A percentile compares a stretch with the other conserved stretches of the same genome.
phyloP scores from a whole-genome alignment of 805 yeast genomes.

The Candida pseudoglaebosa region DNA sequence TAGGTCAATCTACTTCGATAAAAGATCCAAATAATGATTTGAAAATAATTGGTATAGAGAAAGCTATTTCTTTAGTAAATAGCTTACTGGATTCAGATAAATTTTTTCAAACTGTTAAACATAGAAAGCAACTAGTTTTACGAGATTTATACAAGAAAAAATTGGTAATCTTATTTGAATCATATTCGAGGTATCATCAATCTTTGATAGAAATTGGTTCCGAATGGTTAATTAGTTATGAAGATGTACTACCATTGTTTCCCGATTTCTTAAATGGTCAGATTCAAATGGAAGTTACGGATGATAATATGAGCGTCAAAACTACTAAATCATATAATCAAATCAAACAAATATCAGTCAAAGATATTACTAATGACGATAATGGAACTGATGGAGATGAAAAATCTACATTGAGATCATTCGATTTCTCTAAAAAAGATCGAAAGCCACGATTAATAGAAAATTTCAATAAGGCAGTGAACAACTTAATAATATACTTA shows the following conservation, averaged over 20 bases:
- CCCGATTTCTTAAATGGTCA: conserved; percentile 37
- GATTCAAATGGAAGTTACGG: conserved; percentile 7
- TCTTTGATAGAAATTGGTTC: conserved; percentile 37
- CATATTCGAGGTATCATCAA: conserved; percentile 33
- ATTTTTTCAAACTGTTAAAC: conserved; percentile 21
- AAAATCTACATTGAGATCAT: conserved; percentile 2
- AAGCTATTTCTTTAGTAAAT: conserved; percentile 28
- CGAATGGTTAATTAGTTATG: conserved; percentile 37
- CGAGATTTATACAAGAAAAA: conserved; percentile 34
- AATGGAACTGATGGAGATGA: conserved; percentile 8
- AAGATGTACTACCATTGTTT: conserved; percentile 31
- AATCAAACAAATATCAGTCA: conserved; percentile 11
- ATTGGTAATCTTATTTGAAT: conserved; percentile 29
- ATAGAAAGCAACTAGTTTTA: conserved; percentile 28
- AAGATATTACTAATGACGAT: conserved; percentile 8
- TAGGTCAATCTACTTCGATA: conserved; percentile 9
- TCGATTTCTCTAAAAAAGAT: conserved; percentile 3
- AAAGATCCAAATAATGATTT: conserved; percentile 27
- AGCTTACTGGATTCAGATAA: conserved; percentile 21
- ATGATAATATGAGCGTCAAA: conserved; percentile 3
- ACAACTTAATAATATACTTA: conserved; percentile 42
- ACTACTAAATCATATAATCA: conserved; percentile 6
- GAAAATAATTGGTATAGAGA: conserved; percentile 28
- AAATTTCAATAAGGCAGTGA: conserved; percentile 33
- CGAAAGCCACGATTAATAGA: conserved; percentile 19